Evolutionary conservation across 306 rosid species (phyloP).

Genomic region (Fragaria vesca): DNA sequence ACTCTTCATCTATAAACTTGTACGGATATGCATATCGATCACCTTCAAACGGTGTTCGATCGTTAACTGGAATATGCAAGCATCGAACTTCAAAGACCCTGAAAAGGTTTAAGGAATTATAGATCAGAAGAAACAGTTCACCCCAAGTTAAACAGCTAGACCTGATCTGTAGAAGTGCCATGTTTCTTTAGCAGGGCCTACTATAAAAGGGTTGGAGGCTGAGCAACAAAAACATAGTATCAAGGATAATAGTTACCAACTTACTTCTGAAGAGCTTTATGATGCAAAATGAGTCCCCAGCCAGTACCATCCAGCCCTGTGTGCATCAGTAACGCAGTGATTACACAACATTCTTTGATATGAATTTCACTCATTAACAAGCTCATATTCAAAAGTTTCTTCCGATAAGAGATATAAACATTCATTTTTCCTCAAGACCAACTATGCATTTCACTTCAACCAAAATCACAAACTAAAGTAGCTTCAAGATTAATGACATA

Average conservation of each 20-base stretch:
- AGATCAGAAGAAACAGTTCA: neutral
- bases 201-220: slow-evolving; percentile 7
- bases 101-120: slow-evolving; percentile 25
- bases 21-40: neutral
- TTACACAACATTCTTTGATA: slow-evolving; percentile 31
- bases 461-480: neutral
- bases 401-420: slow-evolving; percentile 18
- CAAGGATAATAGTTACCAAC: neutral
- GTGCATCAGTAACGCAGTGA: slow-evolving; percentile 25
- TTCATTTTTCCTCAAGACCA: neutral
- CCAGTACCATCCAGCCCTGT: slow-evolving; percentile 95
- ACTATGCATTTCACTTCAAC: slow-evolving; percentile 18
- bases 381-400: slow-evolving; percentile 4
- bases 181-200: slow-evolving; percentile 4
- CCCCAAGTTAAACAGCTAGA: neutral
- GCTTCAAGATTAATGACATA: neutral
- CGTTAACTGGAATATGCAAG: slow-evolving; percentile 79
- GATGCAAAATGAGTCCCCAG: slow-evolving; percentile 80
- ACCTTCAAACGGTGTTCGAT: slow-evolving; percentile 96
- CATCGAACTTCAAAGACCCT: slow-evolving; percentile 94
- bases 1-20: neutral
- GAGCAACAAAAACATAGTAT: neutral
- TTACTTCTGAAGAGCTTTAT: slow-evolving; percentile 92
- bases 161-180: neutral
- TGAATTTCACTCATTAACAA: slow-evolving; percentile 16